phyloP scores from a whole-genome alignment of 768 basidiomycete genomes.

The Tricholoma matsutake region DNA sequence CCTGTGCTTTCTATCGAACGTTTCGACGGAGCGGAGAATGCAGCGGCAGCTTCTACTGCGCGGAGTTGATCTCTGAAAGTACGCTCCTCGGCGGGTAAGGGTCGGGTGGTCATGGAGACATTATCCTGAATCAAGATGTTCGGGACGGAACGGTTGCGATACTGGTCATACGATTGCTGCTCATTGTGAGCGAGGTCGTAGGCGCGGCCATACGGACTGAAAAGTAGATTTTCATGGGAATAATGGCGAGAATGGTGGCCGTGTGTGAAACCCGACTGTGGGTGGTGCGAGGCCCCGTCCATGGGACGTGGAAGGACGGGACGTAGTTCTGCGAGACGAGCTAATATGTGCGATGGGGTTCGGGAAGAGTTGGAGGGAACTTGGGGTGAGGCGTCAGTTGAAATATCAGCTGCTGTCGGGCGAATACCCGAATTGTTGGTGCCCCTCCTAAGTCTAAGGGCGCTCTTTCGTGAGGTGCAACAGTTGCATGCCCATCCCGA shows the following conservation, averaged over 20 bases:
- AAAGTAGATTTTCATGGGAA: slow-evolving; percentile 47
- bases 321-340: slow-evolving; percentile 61
- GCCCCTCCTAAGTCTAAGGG: slow-evolving; percentile 33
- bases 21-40: slow-evolving; percentile 15
- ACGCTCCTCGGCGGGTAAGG: slow-evolving; percentile 22
- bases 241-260: slow-evolving; percentile 44
- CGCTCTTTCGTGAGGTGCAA: slow-evolving; percentile 46
- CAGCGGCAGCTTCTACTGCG: slow-evolving; percentile 37
- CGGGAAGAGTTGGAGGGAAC: slow-evolving; percentile 13
- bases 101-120: slow-evolving; percentile 25
- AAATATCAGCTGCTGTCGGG: slow-evolving; percentile 8
- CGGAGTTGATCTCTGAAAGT: slow-evolving; percentile 23
- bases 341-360: slow-evolving; percentile 48
- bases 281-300: slow-evolving; percentile 42
- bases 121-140: slow-evolving; percentile 10
- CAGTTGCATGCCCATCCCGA: slow-evolving; percentile 56
- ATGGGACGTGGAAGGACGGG: slow-evolving; percentile 67
- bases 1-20: slow-evolving; percentile 14
- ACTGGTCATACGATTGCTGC: slow-evolving; percentile 15
- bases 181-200: slow-evolving; percentile 47
- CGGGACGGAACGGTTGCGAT: slow-evolving; percentile 19
- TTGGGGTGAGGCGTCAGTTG: slow-evolving; percentile 6
- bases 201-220: slow-evolving; percentile 68
- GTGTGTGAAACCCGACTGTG: slow-evolving; percentile 43
- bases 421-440: slow-evolving; percentile 14